These are phyloP conservation scores for Aphanoascus verrucosus DNA, from an alignment of 2,329 filamentous ascomycete species.

Conservation along the genomic window DNA sequence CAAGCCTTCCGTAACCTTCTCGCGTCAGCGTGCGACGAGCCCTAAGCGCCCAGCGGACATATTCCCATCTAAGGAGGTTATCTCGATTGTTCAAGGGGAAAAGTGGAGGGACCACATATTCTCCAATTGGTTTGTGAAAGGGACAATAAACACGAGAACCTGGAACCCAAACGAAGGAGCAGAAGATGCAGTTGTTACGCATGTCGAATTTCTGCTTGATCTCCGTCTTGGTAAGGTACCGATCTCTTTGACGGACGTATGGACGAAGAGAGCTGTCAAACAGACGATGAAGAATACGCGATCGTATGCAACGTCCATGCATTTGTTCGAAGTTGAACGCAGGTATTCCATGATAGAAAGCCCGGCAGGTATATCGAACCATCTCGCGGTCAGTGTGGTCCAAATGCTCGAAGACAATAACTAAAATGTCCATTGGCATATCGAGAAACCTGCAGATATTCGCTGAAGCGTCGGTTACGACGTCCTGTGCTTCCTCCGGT, in stretches of 20 bases:
- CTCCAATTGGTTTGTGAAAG: constrained; percentile 6
- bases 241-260: not conserved
- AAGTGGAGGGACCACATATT: not conserved
- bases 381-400: constrained; percentile 19
- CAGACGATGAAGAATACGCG: constrained; percentile 2
- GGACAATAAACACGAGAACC: constrained; percentile 6
- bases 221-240: not conserved
- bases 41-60: not conserved
- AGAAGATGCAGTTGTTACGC: not conserved
- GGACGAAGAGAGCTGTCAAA: constrained; percentile 6
- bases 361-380: constrained; percentile 18
- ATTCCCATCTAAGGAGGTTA: not conserved
- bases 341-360: constrained; percentile 2
- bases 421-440: constrained; percentile 7
- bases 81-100: not conserved
- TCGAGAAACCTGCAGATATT: not conserved
- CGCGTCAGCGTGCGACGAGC: not conserved
- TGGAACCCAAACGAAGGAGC: not conserved
- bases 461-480: not conserved
- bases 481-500: not conserved
- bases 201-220: not conserved
- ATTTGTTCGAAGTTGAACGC: not conserved
- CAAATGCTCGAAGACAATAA: constrained; percentile 16
- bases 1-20: not conserved
- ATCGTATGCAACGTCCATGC: not conserved